These are phyloP conservation scores for Lagenidium giganteum DNA, from an alignment of 352 stramenopile species.

Conservation along the genomic window DNA sequence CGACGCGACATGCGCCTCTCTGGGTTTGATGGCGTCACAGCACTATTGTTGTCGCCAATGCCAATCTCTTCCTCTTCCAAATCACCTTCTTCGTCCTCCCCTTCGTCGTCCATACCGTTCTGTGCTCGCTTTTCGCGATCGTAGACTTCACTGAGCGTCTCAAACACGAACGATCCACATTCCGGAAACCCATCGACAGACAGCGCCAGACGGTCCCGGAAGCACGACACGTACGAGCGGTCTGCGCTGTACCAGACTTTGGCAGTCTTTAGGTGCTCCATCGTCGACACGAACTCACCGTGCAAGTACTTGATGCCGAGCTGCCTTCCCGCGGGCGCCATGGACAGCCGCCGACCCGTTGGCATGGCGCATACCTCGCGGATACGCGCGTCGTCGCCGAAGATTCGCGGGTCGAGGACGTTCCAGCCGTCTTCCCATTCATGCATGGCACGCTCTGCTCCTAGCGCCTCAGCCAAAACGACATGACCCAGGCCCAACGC, in stretches of 20 bases:
- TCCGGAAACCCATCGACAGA: slow-evolving; percentile 22
- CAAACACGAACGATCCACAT: slow-evolving; percentile 20
- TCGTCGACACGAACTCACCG: slow-evolving; percentile 16
- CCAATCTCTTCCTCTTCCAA: too few relatives aligned
- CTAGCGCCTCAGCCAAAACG: slow-evolving; percentile 15
- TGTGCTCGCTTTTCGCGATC: slow-evolving; percentile 15
- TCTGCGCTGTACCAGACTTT: slow-evolving; percentile 15
- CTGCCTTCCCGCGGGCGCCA: background rate
- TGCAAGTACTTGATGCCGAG: slow-evolving; percentile 23
- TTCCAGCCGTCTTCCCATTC: slow-evolving; percentile 24
- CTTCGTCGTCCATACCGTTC: too few relatives aligned
- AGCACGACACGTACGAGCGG: slow-evolving; percentile 14
- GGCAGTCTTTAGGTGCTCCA: slow-evolving; percentile 10
- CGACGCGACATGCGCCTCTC: background rate
- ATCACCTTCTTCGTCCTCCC: too few relatives aligned
- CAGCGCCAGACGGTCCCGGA: slow-evolving; percentile 11
- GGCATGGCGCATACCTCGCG: too few relatives aligned
- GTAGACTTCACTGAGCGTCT: slow-evolving; percentile 21
- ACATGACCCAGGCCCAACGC: slow-evolving; percentile 18
- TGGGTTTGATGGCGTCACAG: background rate
- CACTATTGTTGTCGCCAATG: background rate
- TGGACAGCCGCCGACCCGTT: background rate
- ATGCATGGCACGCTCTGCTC: slow-evolving; percentile 1
- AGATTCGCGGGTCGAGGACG: slow-evolving; percentile 4
- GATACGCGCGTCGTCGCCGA: too few relatives aligned